Conservation (phyloP, 140 eudicot species). For the Erigeron philadelphicus region DNA sequence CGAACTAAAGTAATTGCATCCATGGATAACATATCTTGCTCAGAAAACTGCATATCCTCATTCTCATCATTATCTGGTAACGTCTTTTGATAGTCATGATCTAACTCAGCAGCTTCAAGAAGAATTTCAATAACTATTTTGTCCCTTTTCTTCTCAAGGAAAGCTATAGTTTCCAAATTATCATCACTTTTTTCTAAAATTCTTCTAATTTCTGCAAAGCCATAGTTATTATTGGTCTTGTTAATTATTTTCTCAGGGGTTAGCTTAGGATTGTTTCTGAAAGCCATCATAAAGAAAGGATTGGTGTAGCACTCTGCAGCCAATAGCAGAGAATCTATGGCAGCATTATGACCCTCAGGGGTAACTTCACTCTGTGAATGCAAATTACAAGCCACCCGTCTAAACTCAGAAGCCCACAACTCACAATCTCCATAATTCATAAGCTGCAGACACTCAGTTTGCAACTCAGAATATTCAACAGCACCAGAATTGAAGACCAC, state of each 20-base stretch:
- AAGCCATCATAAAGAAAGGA: constrained; percentile 69
- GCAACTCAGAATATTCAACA: constrained; percentile 42
- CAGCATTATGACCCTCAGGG: constrained; percentile 73
- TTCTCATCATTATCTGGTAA: constrained; percentile 36
- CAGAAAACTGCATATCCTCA: constrained; percentile 52
- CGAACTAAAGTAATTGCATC: constrained; percentile 89
- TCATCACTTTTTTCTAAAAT: constrained; percentile 42
- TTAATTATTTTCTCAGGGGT: constrained; percentile 13
- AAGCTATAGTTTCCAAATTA: constrained; percentile 54
- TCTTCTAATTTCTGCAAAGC: constrained; percentile 46
- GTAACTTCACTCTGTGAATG: constrained; percentile 48
- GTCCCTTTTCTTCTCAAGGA: constrained; percentile 74
- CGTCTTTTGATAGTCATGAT: constrained; percentile 39
- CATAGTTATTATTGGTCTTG: constrained; percentile 29
- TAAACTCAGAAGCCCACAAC: constrained; percentile 78
- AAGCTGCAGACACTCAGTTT: constrained; percentile 70
- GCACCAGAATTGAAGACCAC: constrained; percentile 24
- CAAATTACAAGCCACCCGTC: constrained; percentile 73
- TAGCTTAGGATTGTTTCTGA: constrained; percentile 32
- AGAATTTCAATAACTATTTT: constrained; percentile 70
- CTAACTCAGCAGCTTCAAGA: constrained; percentile 90
- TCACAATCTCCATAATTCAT: constrained; percentile 66
- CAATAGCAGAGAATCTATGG: constrained; percentile 79
- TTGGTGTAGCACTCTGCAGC: constrained; percentile 91
- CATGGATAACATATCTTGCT: constrained; percentile 43